A percentile compares a stretch with the other conserved stretches of the same genome.
These are phyloP conservation scores for Fusarium duplospermum DNA, from an alignment of 2,329 filamentous ascomycete species.

Conservation along the genomic window DNA sequence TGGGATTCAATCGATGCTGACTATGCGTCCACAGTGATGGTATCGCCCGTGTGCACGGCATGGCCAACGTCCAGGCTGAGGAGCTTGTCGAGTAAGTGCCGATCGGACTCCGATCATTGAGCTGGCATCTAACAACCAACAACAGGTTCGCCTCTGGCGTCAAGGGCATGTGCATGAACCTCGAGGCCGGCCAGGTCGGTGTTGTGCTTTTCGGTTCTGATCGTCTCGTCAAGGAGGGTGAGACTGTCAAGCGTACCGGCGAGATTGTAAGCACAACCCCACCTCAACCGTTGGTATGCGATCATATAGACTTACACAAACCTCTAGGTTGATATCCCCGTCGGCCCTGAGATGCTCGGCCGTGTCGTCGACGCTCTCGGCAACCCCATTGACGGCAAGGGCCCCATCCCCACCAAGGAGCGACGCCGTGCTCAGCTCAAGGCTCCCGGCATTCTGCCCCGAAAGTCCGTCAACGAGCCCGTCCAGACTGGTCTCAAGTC, in stretches of 20 bases:
- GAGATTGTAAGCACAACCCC: slow-evolving; percentile 82
- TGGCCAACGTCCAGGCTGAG: slow-evolving; percentile 99
- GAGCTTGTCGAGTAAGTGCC: slow-evolving; percentile 97
- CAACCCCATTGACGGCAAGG: slow-evolving; percentile 99
- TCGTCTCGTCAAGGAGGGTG: slow-evolving; percentile 99
- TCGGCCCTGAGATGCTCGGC: slow-evolving; percentile 91
- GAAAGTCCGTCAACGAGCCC: slow-evolving; percentile 96
- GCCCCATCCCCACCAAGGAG: slow-evolving; percentile 91
- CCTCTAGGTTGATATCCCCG: slow-evolving; percentile 91
- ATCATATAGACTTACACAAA: slow-evolving; percentile 38
- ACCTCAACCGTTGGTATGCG: neutral
- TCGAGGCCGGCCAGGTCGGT: slow-evolving; percentile 99
- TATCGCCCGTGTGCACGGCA: slow-evolving; percentile 99
- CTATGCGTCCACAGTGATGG: slow-evolving; percentile 79
- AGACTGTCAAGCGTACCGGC: slow-evolving; percentile 99
- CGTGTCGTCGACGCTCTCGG: slow-evolving; percentile 99
- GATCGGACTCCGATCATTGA: slow-evolving; percentile 10
- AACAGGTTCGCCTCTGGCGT: slow-evolving; percentile 96
- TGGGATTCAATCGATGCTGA: slow-evolving; percentile 42
- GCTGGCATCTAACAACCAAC: slow-evolving; percentile 31
- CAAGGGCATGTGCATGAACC: slow-evolving; percentile 99
- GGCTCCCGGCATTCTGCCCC: slow-evolving; percentile 97
- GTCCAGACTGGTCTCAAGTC: slow-evolving; percentile 99
- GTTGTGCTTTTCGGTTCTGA: slow-evolving; percentile 99
- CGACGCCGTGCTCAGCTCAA: slow-evolving; percentile 98